phyloP scores from a whole-genome alignment of 805 yeast species.

The Yarrowia osloensis region DNA sequence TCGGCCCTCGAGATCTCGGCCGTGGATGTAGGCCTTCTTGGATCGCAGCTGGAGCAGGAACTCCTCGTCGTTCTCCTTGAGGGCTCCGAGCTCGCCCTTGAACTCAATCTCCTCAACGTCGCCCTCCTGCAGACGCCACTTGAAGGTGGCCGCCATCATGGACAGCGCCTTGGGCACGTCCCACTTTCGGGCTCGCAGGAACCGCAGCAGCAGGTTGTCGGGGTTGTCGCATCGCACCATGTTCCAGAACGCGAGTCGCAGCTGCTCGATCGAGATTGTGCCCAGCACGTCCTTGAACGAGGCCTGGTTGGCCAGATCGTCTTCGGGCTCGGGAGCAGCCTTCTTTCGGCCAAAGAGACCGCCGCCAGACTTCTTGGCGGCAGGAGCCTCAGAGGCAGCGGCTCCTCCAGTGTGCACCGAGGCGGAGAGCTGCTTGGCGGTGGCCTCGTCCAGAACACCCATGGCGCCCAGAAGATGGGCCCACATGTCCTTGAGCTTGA shows the following conservation, averaged over 20 bases:
- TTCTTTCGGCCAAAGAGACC: conserved; percentile 39
- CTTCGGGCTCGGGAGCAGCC: conserved; percentile 32
- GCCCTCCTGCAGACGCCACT: conserved; percentile 70
- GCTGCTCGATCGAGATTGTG: conserved; percentile 53
- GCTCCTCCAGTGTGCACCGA: conserved; percentile 30
- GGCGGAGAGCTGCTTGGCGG: conserved; percentile 37
- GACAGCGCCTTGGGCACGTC: conserved; percentile 63
- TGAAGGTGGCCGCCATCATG: conserved; percentile 72
- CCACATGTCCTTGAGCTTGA: conserved; percentile 46
- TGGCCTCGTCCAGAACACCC: conserved; percentile 35
- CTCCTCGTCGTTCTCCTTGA: conserved; percentile 49
- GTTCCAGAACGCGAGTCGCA: conserved; percentile 57
- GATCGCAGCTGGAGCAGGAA: conserved; percentile 55
- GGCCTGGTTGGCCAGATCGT: conserved; percentile 33
- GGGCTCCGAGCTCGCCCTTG: conserved; percentile 70
- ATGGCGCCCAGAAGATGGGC: conserved; percentile 37
- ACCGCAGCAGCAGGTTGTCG: conserved; percentile 75
- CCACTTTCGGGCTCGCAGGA: conserved; percentile 86
- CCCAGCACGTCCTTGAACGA: conserved; percentile 53
- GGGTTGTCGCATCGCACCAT: conserved; percentile 75
- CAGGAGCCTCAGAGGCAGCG: conserved; percentile 35
- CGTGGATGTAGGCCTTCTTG: conserved; percentile 74
- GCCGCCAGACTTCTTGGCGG: conserved; percentile 36
- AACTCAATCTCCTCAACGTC: conserved; percentile 62
- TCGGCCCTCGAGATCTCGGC: conserved; percentile 69